Evolutionary conservation across 1,139 yeast species (phyloP), one percentile per base, ranked within the genome.

Genomic region (Spencermartinsiella ligniputridi): DNA sequence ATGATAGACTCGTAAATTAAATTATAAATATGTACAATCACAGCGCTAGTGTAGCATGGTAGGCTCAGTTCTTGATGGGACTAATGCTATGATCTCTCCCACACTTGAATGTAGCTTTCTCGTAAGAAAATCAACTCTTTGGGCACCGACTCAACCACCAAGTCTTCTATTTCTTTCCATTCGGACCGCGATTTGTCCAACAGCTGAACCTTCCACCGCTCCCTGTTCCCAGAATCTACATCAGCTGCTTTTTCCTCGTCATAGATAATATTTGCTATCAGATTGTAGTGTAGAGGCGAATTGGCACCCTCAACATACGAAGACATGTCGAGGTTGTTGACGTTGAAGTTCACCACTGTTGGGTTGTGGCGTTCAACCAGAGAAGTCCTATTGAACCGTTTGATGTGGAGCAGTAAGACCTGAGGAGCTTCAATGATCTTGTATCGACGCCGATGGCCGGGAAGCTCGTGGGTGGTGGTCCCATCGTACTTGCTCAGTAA

Each of bases 81-180:
- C 25, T 22, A 22, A 34, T 21, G 1, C 12, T 25, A 6, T 6
- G 39, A 22, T 18, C 66, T 61, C 53, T 78, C 75, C 94, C 94
- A 84, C 15, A 84, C 65, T 60, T 83, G 90, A 35, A 86, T 65
- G 61, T 78, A 79, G 38, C 78, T 75, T 52, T 83, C 87, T 37
- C 74, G 72, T 32, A 85, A 61, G 54, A 83, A 81, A 42, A 86
- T 56, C 41, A 84, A 66, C 51, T 83, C 89, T 39, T 70, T 68
- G 36, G 80, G 79, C 34, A 75, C 71, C 13, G 61, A 60, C 33
- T 66, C 69, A 1, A 78, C 73, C 12, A 64, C 61, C 40, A 78
- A 64, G 53, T 83, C 81, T 39, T 74, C 71, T 11, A 85, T 70
- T 47, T 76, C 78, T 3, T 72, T 53, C 94, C 95, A 86, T 21